Evolutionary conservation across 805 yeast species (phyloP).

Genomic region (Pichia heedii): DNA sequence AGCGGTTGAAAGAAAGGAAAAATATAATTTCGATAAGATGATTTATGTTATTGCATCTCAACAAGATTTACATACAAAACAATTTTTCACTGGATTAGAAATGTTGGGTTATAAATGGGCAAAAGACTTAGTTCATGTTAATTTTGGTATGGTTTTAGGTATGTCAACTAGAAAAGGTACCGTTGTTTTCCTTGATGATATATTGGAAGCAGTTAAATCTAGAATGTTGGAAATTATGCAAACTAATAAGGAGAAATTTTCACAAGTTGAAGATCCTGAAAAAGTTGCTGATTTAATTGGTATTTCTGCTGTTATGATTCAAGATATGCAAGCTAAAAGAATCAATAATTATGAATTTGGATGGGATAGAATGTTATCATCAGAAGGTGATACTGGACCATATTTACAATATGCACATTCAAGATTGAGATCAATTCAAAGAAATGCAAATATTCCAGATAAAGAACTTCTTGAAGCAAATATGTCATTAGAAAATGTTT

Average conservation of each 20-base stretch:
- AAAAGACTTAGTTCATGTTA: slow-evolving; percentile 62
- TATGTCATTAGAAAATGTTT: slow-evolving; percentile 22
- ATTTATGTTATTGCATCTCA: slow-evolving; percentile 92
- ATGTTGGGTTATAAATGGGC: slow-evolving; percentile 91
- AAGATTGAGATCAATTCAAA: slow-evolving; percentile 87
- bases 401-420: slow-evolving; percentile 98
- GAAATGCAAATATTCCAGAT: slow-evolving; percentile 55
- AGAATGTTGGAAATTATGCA: slow-evolving; percentile 96
- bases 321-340: slow-evolving; percentile 97
- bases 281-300: slow-evolving; percentile 93
- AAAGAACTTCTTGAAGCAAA: slow-evolving; percentile 22
- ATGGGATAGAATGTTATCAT: slow-evolving; percentile 97
- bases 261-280: slow-evolving; percentile 90
- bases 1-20: slow-evolving; percentile 81
- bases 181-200: slow-evolving; percentile 93
- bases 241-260: slow-evolving; percentile 80
- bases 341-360: slow-evolving; percentile 92
- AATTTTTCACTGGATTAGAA: slow-evolving; percentile 87
- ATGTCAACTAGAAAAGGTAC: slow-evolving; percentile 99
- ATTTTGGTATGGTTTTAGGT: slow-evolving; percentile 96
- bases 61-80: slow-evolving; percentile 91
- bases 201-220: slow-evolving; percentile 85
- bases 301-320: slow-evolving; percentile 96
- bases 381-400: slow-evolving; percentile 99
- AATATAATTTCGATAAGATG: slow-evolving; percentile 87